These are phyloP conservation scores for Biancaea sappan DNA, from an alignment of 306 rosid species.

Conservation along the genomic window DNA sequence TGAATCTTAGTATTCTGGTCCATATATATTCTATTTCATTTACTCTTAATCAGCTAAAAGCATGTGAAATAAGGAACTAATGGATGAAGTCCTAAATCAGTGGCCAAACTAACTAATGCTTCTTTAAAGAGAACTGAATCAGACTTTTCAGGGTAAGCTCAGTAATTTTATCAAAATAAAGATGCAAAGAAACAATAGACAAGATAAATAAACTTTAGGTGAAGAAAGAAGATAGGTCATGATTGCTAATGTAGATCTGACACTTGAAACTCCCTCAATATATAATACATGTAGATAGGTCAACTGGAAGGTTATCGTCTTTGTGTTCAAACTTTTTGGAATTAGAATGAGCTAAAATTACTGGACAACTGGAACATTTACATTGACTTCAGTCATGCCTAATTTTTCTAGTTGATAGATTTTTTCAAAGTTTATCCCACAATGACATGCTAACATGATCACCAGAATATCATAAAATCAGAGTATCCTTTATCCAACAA, in stretches of 20 bases:
- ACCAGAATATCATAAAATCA: conserved; percentile 10
- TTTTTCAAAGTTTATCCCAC: not conserved
- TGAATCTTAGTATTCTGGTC: too few relatives aligned
- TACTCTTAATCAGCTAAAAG: conserved; percentile 82
- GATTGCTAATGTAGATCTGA: too few relatives aligned
- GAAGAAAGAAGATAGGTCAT: conserved; percentile 23
- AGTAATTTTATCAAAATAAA: conserved; percentile 75
- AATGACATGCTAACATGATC: conserved; percentile 12
- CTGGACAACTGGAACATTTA: conserved; percentile 33
- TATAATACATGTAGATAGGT: too few relatives aligned
- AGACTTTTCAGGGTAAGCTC: conserved; percentile 65
- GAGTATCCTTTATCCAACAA: not conserved
- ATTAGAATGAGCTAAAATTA: conserved; percentile 60
- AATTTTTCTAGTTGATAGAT: conserved; percentile 10
- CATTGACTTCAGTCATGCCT: too few relatives aligned
- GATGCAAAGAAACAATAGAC: conserved; percentile 47
- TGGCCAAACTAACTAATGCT: conserved; percentile 78
- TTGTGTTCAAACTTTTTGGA: conserved; percentile 57
- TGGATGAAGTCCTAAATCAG: conserved; percentile 84
- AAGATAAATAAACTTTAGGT: conserved; percentile 30
- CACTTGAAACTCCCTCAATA: too few relatives aligned
- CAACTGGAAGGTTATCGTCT: too few relatives aligned
- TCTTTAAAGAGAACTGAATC: conserved; percentile 68
- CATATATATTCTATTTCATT: too few relatives aligned
- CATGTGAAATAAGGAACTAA: conserved; percentile 80